These are phyloP conservation scores for Blastobotrys illinoisensis DNA, from an alignment of 1,139 yeast species.

Conservation along the genomic window DNA sequence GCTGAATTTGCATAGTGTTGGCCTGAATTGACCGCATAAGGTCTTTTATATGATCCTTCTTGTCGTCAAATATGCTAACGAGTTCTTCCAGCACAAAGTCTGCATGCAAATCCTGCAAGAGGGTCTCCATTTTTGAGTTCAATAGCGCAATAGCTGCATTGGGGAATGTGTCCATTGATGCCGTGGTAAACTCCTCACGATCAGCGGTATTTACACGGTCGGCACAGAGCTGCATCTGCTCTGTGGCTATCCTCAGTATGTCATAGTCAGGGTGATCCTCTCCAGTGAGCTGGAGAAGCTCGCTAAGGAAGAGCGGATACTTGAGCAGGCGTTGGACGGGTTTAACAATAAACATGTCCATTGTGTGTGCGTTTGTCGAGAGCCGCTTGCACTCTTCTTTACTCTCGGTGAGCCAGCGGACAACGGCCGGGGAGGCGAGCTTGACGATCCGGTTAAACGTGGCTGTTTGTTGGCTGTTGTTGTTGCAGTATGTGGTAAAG, in stretches of 20 bases:
- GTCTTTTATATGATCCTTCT: slow-evolving; percentile 16
- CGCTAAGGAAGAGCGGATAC: slow-evolving; percentile 35
- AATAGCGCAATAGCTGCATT: not conserved
- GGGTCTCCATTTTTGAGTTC: not conserved
- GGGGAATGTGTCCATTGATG: not conserved
- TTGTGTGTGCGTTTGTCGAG: slow-evolving; percentile 37
- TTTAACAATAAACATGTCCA: slow-evolving; percentile 38
- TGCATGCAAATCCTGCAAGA: slow-evolving; percentile 9
- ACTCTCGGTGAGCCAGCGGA: slow-evolving; percentile 32
- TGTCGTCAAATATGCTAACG: slow-evolving; percentile 19
- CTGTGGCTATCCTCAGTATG: slow-evolving; percentile 26
- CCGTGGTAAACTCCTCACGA: not conserved
- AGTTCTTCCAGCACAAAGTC: slow-evolving; percentile 21
- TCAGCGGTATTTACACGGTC: slow-evolving; percentile 27
- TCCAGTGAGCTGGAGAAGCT: slow-evolving; percentile 28
- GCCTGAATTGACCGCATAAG: slow-evolving; percentile 22
- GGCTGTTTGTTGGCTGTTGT: slow-evolving; percentile 30
- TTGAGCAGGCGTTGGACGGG: slow-evolving; percentile 41
- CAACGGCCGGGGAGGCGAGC: slow-evolving; percentile 28
- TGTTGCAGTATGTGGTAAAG: slow-evolving; percentile 30
- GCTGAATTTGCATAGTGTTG: slow-evolving; percentile 19
- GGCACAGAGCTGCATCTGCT: slow-evolving; percentile 24
- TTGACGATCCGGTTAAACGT: slow-evolving; percentile 24
- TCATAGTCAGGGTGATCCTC: slow-evolving; percentile 30
- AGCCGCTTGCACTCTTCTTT: slow-evolving; percentile 20